Evolutionary conservation across 2,329 filamentous ascomycete genomes (phyloP), one percentile per base, ranked within the genome.

Genomic region (Colletotrichum sp.): DNA sequence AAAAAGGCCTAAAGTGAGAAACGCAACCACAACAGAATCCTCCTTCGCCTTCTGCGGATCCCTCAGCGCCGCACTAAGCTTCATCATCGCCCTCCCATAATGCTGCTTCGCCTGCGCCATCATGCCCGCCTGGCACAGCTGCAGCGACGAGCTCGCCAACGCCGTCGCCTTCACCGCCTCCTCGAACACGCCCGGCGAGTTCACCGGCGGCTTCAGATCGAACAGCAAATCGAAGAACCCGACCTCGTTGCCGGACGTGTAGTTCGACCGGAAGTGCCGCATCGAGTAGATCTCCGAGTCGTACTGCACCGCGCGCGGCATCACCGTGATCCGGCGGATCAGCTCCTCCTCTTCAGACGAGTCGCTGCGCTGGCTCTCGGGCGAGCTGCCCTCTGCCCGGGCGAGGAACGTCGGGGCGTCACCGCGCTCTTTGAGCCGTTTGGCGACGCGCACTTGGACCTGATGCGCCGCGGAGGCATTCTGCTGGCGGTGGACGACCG

Each of bases 401-500:
- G 26, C 26, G 15, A 39, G 3, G 34, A 39, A 36, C 18, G 32
- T 6, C 2, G 55, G 21, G 30, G 32, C 21, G 28, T 15, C 39
- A 2, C 63, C 69, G 24, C 73, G 32, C 59, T 76, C 69, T 15
- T 64, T 76, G 16, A 76, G 70, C 4, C 70, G 69, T 34, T 70
- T 72, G 24, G 73, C 68, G 36, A 76, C 52, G 30, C 72, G 69
- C 4, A 62, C 21, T 9, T 62, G 72, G 15, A 76, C 76, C 4
- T 69, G 64, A 12, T 69, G 30, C 1, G 72, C 76, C 6, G 69
- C 72, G 12, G 36, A 52, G 5, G 64, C 69, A 15, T 77, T 69
- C 39, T 77, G 72, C 60, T 76, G 69, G 49, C 76, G 76, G 24
- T 72, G 72, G 8, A 86, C 82, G 39, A 86, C 82, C 52, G 85